These are phyloP conservation scores for Candida insectalens DNA, from an alignment of 805 yeast genomes.

Conservation along the genomic window DNA sequence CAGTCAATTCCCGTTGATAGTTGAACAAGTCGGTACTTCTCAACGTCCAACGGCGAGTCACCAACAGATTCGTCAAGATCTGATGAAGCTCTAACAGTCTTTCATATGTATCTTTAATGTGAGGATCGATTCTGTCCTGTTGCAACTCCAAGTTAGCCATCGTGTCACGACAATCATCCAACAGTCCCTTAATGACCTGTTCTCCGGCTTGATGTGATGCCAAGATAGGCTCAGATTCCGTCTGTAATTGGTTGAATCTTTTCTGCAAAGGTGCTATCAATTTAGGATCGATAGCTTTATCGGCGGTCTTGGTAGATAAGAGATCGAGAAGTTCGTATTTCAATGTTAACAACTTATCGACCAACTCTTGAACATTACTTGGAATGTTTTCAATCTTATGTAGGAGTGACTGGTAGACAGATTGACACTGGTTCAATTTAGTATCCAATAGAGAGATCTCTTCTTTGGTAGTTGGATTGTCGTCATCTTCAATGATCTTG, in stretches of 20 bases:
- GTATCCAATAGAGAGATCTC: conserved; percentile 40
- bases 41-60: conserved; percentile 95
- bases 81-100: conserved; percentile 57
- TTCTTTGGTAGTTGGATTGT: conserved; percentile 16
- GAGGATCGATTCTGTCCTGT: conserved; percentile 34
- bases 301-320: conserved; percentile 32
- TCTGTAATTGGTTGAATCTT: conserved; percentile 15
- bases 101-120: conserved; percentile 51
- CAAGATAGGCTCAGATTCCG: conserved; percentile 10
- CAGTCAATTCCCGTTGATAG: conserved; percentile 66
- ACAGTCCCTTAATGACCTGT: conserved; percentile 56
- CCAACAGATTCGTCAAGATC: conserved; percentile 69
- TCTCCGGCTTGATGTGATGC: conserved; percentile 11
- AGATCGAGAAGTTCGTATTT: conserved; percentile 51
- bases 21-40: conserved; percentile 89
- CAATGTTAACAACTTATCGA: conserved; percentile 52
- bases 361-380: conserved; percentile 36
- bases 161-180: conserved; percentile 76
- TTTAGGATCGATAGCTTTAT: conserved; percentile 5
- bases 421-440: conserved; percentile 56
- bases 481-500: conserved; percentile 36
- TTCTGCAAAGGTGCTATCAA: conserved; percentile 7
- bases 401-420: conserved; percentile 48
- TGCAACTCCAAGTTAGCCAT: conserved; percentile 56
- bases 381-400: conserved; percentile 44